phyloP scores from a whole-genome alignment of 148 eudicot genomes.

The Suaeda aralocaspica region DNA sequence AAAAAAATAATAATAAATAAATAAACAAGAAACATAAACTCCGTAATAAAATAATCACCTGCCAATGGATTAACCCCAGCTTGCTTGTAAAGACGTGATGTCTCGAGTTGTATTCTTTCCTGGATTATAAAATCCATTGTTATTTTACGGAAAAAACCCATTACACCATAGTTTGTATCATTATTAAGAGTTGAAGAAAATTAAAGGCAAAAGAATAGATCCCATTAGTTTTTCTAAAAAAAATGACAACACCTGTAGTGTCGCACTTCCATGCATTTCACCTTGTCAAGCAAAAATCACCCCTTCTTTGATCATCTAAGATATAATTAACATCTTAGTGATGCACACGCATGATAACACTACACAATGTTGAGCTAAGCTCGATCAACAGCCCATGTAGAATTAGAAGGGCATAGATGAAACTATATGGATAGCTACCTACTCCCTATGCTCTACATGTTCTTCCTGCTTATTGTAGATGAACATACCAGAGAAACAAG shows the following conservation, averaged over 20 bases:
- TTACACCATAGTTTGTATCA: not conserved
- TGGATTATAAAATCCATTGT: slow-evolving; percentile 24
- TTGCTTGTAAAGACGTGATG: slow-evolving; percentile 84
- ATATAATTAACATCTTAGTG: not conserved
- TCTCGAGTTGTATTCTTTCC: slow-evolving; percentile 98
- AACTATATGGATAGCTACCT: not conserved
- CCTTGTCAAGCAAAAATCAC: not conserved
- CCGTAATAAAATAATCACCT: slow-evolving; percentile 38
- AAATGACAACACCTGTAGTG: not conserved
- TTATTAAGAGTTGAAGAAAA: not conserved
- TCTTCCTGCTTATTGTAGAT: too few species aligned
- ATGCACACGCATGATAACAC: not conserved
- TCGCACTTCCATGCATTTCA: not conserved
- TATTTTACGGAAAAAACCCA: not conserved
- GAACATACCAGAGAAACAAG: too few species aligned
- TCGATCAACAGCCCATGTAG: not conserved
- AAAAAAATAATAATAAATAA: not conserved
- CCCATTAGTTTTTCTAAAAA: not conserved
- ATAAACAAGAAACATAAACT: not conserved
- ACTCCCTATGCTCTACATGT: too few species aligned
- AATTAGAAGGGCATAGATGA: not conserved
- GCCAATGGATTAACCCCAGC: slow-evolving; percentile 99
- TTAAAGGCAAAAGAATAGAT: not conserved
- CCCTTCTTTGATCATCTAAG: not conserved
- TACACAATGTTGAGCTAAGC: not conserved